Base-by-base conservation (phyloP, 805 yeast species). In the Martiniozyma abietophila region DNA sequence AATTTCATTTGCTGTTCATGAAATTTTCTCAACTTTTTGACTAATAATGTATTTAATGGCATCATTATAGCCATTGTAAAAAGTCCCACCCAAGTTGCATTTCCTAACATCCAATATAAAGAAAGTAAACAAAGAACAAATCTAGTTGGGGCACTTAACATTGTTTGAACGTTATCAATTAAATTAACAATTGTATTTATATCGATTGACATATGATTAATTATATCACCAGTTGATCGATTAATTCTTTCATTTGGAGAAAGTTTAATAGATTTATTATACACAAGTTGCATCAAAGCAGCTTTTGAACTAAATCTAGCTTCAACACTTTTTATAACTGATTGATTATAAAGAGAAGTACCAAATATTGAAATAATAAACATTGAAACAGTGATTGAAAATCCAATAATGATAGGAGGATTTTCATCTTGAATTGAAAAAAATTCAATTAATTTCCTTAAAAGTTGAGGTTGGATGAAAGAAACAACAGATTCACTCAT, bases 131-230 rank as follows among this genome's bases (percentile, higher is more conserved):
- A 73, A 25, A 75, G 52, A 1, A 69, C 51, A 24, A 79, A 57
- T 38, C 75, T 64, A 12, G 74, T 53, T 5, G 85, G 85, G 2
- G 77, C 73, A 28, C 80, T 67, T 17, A 78, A 56, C 37, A 77
- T 47, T 4, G 67, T 62, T 43, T 72, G 77, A 18, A 76, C 56
- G 40, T 69, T 66, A 30, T 64, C 62, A n/a, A 72, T 54, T 35
- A 80, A 56, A 25, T 71, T 75, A 49, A 76, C 81, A 19, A 84
- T 59, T 41, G 80, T 64, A 31, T 61, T 59, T 9, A 81, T 75
- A 59, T 85, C 96, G 21, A 81, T 88, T 14, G 92, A 72, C 61
- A 82, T 69, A 48, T 79, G 64, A 48, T 82, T 84, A 44, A 84
- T 69, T 34, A 85, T 80, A 44, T 83, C 94, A 44, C 95, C 94